Percentiles rank a stretch among this genome's conserved stretches.
These are phyloP conservation scores for Parasitella parasitica DNA, from an alignment of 371 early-diverging fungal species.

Conservation along the genomic window DNA sequence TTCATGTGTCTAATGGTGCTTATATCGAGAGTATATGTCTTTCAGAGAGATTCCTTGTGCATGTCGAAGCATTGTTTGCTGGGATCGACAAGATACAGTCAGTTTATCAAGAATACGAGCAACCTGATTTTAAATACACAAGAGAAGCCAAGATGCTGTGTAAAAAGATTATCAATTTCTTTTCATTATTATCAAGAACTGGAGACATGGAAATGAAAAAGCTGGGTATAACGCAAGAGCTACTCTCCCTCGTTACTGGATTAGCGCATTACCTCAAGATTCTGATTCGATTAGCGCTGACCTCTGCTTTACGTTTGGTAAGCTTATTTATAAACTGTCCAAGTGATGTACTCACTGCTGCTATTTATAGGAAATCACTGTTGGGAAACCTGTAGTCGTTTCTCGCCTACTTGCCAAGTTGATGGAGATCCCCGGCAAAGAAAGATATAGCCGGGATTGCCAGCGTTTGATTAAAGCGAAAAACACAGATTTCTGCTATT, in stretches of 20 bases:
- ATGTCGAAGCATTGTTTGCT: conserved; percentile 90
- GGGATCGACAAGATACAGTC: conserved; percentile 72
- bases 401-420: conserved; percentile 61
- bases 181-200: conserved; percentile 84
- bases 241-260: conserved; percentile 87
- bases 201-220: conserved; percentile 65
- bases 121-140: conserved; percentile 69
- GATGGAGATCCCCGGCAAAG: conserved; percentile 60
- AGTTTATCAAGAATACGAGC: conserved; percentile 33
- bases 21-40: conserved; percentile 86
- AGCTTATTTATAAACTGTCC: neutral
- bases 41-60: conserved; percentile 88
- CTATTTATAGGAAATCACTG: conserved; percentile 32
- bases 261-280: conserved; percentile 92
- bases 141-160: conserved; percentile 77
- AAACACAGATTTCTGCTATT: conserved; percentile 78
- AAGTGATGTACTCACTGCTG: neutral
- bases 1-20: conserved; percentile 90
- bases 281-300: conserved; percentile 84
- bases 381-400: conserved; percentile 48
- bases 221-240: conserved; percentile 83
- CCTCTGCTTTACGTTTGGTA: conserved; percentile 80
- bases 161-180: conserved; percentile 87
- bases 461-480: conserved; percentile 47
- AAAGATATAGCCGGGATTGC: conserved; percentile 46